Conservation (phyloP, 225 moss, liverwort and hornwort genomes). For the Thuidium tamariscinum region DNA sequence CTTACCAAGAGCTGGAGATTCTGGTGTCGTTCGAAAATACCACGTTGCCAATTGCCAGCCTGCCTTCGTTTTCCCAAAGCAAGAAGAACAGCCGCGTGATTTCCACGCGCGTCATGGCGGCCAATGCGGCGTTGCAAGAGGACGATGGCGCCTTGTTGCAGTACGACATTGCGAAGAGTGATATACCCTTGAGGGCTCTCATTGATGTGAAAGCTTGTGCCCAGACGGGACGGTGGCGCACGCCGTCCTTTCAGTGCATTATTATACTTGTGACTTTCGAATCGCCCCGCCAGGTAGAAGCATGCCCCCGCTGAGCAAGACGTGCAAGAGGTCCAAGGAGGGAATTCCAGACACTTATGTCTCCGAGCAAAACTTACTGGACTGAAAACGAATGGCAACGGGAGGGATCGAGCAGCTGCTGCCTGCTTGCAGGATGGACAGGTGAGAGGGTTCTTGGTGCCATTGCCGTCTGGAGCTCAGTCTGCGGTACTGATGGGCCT, state of each 20-base stretch:
- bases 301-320: not conserved
- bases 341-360: constrained; percentile 15
- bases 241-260: constrained; percentile 18
- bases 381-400: not conserved
- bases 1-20: constrained; percentile 12
- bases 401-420: not conserved
- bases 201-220: constrained; percentile 6
- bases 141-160: constrained; percentile 13
- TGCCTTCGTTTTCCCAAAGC: constrained; percentile 5
- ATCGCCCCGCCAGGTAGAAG: constrained; percentile 1
- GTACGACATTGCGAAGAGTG: not conserved
- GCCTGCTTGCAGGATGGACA: not conserved
- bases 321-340: constrained; percentile 1
- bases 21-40: constrained; percentile 19
- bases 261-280: constrained; percentile 9
- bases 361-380: constrained; percentile 4
- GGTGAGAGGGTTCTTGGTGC: not conserved
- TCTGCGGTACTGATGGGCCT: not conserved
- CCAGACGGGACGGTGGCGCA: constrained; percentile 15
- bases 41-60: constrained; percentile 6
- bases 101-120: not conserved
- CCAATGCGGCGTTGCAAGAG: constrained; percentile 12
- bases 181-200: constrained; percentile 8
- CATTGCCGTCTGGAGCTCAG: not conserved
- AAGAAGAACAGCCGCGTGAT: not conserved